Evolutionary conservation across 1,139 yeast genomes (phyloP).

Genomic region (Geotrichum histeridarum): DNA sequence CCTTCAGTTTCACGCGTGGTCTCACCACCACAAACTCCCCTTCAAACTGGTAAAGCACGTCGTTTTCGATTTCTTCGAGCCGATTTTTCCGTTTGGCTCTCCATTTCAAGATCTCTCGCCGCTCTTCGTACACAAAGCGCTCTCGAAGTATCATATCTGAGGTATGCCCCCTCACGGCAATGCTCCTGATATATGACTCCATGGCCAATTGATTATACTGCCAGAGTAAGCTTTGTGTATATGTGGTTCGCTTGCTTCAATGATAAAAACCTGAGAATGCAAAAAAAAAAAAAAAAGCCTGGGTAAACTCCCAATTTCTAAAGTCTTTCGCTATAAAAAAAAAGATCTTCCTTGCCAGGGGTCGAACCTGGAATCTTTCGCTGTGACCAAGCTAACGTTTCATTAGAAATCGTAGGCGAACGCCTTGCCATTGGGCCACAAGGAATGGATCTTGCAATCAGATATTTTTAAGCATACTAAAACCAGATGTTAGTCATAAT

Average conservation of each 20-base stretch:
- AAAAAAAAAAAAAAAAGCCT: not conserved
- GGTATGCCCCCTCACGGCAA: not conserved
- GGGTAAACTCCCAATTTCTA: not conserved
- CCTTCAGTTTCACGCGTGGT: not conserved
- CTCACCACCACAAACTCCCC: conserved; percentile 16
- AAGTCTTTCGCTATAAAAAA: conserved; percentile 8
- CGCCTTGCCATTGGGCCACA: conserved; percentile 35
- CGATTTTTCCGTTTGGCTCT: conserved; percentile 1
- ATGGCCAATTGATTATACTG: not conserved
- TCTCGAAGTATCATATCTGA: conserved; percentile 5
- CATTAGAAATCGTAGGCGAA: conserved; percentile 28
- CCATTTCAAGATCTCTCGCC: conserved; percentile 18
- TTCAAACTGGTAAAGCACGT: conserved; percentile 7
- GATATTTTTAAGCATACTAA: too few relatives aligned
- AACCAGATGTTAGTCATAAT: too few relatives aligned
- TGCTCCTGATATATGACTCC: not conserved
- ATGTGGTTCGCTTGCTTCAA: not conserved
- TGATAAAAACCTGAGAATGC: not conserved
- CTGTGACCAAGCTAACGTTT: conserved; percentile 21
- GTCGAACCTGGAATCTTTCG: conserved; percentile 39
- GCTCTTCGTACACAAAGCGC: conserved; percentile 16
- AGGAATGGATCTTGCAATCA: conserved; percentile 22
- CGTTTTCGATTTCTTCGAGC: conserved; percentile 3
- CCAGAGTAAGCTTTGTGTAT: not conserved
- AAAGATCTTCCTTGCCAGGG: conserved; percentile 37